phyloP scores from a whole-genome alignment of 1,284 basidiomycete species.

The Cutaneotrichosporon cutaneum region DNA sequence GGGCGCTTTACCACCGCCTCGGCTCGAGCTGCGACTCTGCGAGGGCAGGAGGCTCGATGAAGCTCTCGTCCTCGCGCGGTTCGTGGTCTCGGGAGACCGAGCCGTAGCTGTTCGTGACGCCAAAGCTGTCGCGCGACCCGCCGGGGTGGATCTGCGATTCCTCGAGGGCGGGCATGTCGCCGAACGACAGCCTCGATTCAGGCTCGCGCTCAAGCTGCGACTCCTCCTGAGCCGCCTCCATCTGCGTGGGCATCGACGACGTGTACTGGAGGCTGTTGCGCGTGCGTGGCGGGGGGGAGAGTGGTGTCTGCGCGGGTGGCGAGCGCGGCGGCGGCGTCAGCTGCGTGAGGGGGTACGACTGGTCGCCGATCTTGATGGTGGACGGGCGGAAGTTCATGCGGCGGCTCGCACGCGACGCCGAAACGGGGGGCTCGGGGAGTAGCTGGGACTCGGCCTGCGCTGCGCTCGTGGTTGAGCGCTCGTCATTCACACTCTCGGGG shows the following conservation, averaged over 20 bases:
- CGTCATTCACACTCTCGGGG: not conserved
- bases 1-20: not conserved
- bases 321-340: not conserved
- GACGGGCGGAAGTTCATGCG: not conserved
- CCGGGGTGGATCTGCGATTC: not conserved
- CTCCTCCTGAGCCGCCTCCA: not conserved
- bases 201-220: not conserved
- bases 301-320: not conserved
- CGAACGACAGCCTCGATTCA: not conserved
- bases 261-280: not conserved
- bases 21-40: not conserved
- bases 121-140: not conserved
- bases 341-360: not conserved
- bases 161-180: not conserved
- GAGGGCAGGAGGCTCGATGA: not conserved
- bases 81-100: not conserved
- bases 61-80: not conserved
- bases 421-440: not conserved
- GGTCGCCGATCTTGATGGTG: not conserved
- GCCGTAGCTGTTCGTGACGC: not conserved
- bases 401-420: not conserved
- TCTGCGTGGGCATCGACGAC: not conserved
- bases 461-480: not conserved
- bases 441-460: constrained; percentile 11
- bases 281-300: not conserved